phyloP scores from a whole-genome alignment of 1,284 basidiomycete species.

The Leccinum huronense region DNA sequence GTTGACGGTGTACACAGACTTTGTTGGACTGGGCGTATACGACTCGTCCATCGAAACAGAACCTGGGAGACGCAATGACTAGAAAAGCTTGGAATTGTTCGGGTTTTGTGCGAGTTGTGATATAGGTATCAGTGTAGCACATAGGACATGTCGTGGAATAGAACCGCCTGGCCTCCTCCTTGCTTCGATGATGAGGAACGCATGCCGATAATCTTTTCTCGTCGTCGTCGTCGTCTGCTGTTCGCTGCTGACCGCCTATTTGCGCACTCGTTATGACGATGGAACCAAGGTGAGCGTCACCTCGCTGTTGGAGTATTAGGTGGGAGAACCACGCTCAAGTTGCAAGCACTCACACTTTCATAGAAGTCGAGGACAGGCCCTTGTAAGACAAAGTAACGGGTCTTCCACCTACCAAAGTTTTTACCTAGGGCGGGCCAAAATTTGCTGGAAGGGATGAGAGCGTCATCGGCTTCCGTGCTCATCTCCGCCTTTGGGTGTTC shows the following conservation, averaged over 20 bases:
- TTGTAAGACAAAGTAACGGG: slow-evolving; percentile 89
- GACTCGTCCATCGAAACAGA: slow-evolving; percentile 38
- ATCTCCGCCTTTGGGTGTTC: slow-evolving; percentile 27
- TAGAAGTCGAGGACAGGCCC: slow-evolving; percentile 90
- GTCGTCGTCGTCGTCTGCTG: slow-evolving; percentile 67
- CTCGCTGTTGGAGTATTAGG: slow-evolving; percentile 56
- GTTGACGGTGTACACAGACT: slow-evolving; percentile 45
- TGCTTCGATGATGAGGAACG: slow-evolving; percentile 93
- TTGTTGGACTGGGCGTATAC: slow-evolving; percentile 53
- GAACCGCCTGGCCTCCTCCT: slow-evolving; percentile 70
- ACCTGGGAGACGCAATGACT: slow-evolving; percentile 36
- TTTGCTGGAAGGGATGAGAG: slow-evolving; percentile 9
- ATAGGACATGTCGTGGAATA: slow-evolving; percentile 85
- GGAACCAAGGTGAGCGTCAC: slow-evolving; percentile 86
- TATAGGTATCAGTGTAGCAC: slow-evolving; percentile 70
- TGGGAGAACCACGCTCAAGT: slow-evolving; percentile 11
- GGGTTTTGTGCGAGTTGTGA: slow-evolving; percentile 56
- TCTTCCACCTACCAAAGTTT: slow-evolving; percentile 97
- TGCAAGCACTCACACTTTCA: slow-evolving; percentile 72
- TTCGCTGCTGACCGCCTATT: slow-evolving; percentile 56
- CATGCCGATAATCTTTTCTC: slow-evolving; percentile 86
- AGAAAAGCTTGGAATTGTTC: slow-evolving; percentile 62
- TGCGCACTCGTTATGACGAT: slow-evolving; percentile 87
- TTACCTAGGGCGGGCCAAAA: slow-evolving; percentile 53
- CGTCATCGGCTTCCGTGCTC: not conserved